Percentiles rank a stretch among this genome's conserved stretches.
These are phyloP conservation scores for Annulohypoxylon maeteangense DNA, from an alignment of 495 filamentous ascomycete genomes.

Conservation along the genomic window DNA sequence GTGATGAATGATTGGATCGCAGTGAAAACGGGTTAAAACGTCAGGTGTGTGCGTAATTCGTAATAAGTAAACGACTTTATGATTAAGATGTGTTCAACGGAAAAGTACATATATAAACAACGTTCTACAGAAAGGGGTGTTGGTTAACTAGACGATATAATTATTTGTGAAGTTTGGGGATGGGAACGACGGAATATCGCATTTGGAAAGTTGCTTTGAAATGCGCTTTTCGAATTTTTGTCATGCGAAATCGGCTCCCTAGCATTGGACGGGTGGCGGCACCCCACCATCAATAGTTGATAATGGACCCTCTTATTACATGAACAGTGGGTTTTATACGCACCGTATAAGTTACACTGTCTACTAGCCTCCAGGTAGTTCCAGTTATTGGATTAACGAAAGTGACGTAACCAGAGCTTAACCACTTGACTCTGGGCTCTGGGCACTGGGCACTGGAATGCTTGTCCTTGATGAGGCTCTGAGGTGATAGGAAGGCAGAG, in stretches of 20 bases:
- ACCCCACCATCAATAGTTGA: not conserved
- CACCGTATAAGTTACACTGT: not conserved
- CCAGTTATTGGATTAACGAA: not conserved
- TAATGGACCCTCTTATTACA: not conserved
- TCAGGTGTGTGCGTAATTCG: not conserved
- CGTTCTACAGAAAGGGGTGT: not conserved
- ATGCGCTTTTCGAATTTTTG: slow-evolving; percentile 48
- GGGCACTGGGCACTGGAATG: no score
- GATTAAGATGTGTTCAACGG: not conserved
- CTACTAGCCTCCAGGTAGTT: not conserved
- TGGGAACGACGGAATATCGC: not conserved
- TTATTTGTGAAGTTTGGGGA: slow-evolving; percentile 4
- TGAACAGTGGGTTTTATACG: slow-evolving; percentile 3
- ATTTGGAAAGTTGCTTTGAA: slow-evolving; percentile 52
- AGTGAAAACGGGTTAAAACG: not conserved
- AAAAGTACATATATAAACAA: not conserved
- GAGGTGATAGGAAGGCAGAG: not conserved
- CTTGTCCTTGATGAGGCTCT: slow-evolving; percentile 9
- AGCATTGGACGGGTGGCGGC: slow-evolving; percentile 38
- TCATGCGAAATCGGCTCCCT: slow-evolving; percentile 42
- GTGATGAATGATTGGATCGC: not conserved
- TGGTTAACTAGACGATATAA: not conserved
- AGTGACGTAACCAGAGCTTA: slow-evolving; percentile 15
- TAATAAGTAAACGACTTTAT: not conserved
- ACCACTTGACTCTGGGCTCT: no score